Evolutionary conservation across 352 stramenopile genomes (phyloP), one percentile per base, ranked within the genome.

Genomic region (Phytopythium kandeliae): DNA sequence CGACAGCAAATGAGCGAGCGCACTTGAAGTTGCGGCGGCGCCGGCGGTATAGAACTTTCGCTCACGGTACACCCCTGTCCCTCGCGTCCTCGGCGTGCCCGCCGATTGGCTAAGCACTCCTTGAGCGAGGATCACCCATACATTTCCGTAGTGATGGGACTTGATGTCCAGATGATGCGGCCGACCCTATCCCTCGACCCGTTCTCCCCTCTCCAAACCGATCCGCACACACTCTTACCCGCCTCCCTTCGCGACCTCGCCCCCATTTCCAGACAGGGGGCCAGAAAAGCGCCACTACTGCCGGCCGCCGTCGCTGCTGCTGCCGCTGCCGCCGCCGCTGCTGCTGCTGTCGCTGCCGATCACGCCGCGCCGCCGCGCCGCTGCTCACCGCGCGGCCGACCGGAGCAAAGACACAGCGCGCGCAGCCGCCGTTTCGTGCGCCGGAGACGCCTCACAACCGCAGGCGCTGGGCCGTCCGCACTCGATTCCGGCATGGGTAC

Each of bases 251-350:
- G 25, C 8, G 28, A 3, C 16, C 16, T 38, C 16, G 26, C 28
- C 28, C 43, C 43, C 43, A 49, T 49, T 49, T 49, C 15, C 43
- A 28, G 43, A 49, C 43, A 28, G 21, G 38, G 38, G 6, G 22
- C 40, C 25, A 49, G 43, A 49, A 22, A 49, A 21, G 43, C 17
- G 43, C 43, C 25, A 21, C 24, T n/a, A n/a, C n/a, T n/a, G n/a
- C n/a, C n/a, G n/a, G n/a, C n/a, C n/a, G n/a, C n/a, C n/a, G n/a
- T n/a, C n/a, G n/a, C n/a, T n/a, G n/a, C n/a, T n/a, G n/a, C n/a
- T n/a, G n/a, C n/a, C n/a, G n/a, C n/a, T n/a, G n/a, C n/a, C n/a
- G n/a, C n/a, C n/a, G n/a, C n/a, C n/a, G n/a, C n/a, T n/a, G n/a
- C n/a, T n/a, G n/a, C n/a, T n/a, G n/a, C n/a, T n/a, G 22, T n/a